A percentile compares a stretch with the other conserved stretches of the same genome.
These are phyloP conservation scores for Fragilaria radians DNA, from an alignment of 108 stramenopile genomes.

Conservation along the genomic window DNA sequence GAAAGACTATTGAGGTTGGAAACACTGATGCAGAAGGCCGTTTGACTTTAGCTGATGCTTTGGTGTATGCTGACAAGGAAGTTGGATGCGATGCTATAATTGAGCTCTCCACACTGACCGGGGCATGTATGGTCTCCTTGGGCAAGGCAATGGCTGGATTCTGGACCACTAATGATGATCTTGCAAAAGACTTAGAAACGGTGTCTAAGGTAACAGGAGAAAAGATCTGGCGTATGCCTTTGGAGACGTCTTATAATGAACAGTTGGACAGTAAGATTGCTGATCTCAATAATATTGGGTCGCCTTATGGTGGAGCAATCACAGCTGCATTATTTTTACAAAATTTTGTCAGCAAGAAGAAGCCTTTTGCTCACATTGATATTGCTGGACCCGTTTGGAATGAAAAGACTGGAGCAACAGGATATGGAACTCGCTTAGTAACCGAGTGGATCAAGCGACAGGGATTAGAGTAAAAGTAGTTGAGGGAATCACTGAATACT, in stretches of 20 bases:
- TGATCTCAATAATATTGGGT: slow-evolving; percentile 78
- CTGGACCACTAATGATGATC: slow-evolving; percentile 81
- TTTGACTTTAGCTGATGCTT: slow-evolving; percentile 94
- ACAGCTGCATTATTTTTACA: slow-evolving; percentile 85
- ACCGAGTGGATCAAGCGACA: slow-evolving; percentile 82
- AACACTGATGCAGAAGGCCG: slow-evolving; percentile 99
- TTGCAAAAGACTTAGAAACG: slow-evolving; percentile 77
- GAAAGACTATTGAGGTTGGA: slow-evolving; percentile 94
- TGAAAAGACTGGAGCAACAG: slow-evolving; percentile 80
- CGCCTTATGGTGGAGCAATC: slow-evolving; percentile 81
- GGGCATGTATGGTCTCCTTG: slow-evolving; percentile 81
- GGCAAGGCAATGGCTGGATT: slow-evolving; percentile 70
- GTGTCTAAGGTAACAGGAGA: slow-evolving; percentile 80
- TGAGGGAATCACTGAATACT: not conserved
- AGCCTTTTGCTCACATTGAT: slow-evolving; percentile 84
- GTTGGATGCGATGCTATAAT: slow-evolving; percentile 88
- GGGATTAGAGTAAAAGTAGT: slow-evolving; percentile 15
- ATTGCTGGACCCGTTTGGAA: slow-evolving; percentile 96
- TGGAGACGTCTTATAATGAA: slow-evolving; percentile 74
- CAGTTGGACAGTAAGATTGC: slow-evolving; percentile 82
- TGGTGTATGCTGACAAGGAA: slow-evolving; percentile 95
- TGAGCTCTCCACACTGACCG: slow-evolving; percentile 90
- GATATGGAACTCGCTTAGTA: slow-evolving; percentile 89
- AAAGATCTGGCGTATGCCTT: slow-evolving; percentile 88
- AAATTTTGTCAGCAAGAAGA: slow-evolving; percentile 86